Evolutionary conservation across 2,329 filamentous ascomycete species (phyloP).

Genomic region (Furcasterigmium sp.): DNA sequence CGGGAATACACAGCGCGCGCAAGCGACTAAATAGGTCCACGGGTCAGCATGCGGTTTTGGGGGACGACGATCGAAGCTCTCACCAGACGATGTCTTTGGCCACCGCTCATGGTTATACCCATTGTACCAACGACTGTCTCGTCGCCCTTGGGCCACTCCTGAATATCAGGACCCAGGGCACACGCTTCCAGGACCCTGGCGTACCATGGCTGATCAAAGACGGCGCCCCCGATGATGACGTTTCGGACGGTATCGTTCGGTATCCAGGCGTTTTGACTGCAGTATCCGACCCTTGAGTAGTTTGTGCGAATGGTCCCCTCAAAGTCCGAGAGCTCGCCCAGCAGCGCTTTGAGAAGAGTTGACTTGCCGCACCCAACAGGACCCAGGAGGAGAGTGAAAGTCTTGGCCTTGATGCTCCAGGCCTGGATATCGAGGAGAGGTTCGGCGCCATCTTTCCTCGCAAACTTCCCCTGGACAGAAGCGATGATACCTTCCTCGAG

Average conservation of each 20-base stretch:
- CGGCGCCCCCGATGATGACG: slow-evolving; percentile 23
- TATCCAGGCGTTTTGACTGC: slow-evolving; percentile 19
- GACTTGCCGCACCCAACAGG: slow-evolving; percentile 31
- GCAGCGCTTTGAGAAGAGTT: slow-evolving; percentile 22
- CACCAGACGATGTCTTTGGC: slow-evolving; percentile 26
- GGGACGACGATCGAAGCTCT: not conserved
- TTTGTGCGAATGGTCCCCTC: slow-evolving; percentile 10
- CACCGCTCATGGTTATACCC: slow-evolving; percentile 30
- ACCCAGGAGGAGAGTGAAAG: slow-evolving; percentile 21
- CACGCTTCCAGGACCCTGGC: slow-evolving; percentile 25
- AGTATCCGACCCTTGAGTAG: slow-evolving; percentile 17
- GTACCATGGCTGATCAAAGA: slow-evolving; percentile 23
- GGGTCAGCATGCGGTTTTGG: not conserved
- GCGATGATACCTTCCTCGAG: slow-evolving; percentile 1
- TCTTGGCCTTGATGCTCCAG: slow-evolving; percentile 2
- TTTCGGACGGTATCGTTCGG: slow-evolving; percentile 23
- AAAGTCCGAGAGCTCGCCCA: slow-evolving; percentile 18
- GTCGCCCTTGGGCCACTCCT: slow-evolving; percentile 22
- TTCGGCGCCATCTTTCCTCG: slow-evolving; percentile 8
- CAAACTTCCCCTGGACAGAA: slow-evolving; percentile 6
- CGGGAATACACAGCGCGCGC: slow-evolving; percentile 23
- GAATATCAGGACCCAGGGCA: slow-evolving; percentile 23
- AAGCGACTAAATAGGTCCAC: slow-evolving; percentile 13
- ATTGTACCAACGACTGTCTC: slow-evolving; percentile 26
- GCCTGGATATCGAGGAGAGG: slow-evolving; percentile 7